Evolutionary conservation across 78 protist species (phyloP).

Genomic region (Planoprotostelium fungivorum): DNA sequence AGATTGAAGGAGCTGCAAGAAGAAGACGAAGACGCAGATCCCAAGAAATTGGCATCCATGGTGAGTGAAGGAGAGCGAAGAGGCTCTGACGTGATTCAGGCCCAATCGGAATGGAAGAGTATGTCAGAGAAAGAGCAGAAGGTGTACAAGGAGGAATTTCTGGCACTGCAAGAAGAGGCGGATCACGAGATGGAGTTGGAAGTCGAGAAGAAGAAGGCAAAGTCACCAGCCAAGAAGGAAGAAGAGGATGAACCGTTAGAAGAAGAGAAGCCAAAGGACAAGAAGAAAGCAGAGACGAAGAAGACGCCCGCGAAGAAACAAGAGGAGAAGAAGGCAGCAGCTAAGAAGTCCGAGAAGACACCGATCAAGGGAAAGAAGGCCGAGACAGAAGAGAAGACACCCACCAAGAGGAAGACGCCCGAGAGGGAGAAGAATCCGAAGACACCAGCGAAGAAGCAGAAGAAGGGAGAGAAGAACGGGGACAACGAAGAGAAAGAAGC

Average conservation of each 20-base stretch:
- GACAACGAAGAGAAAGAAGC: not conserved
- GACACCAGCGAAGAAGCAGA: too few relatives aligned
- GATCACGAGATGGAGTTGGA: not conserved
- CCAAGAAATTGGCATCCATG: too few relatives aligned
- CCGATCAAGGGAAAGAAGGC: not conserved
- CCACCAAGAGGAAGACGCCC: not conserved
- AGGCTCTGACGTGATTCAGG: too few relatives aligned
- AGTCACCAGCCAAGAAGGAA: not conserved
- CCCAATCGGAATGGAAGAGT: not conserved
- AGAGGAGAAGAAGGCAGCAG: not conserved
- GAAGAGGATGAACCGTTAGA: not conserved
- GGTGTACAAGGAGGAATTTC: not conserved
- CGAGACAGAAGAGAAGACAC: not conserved
- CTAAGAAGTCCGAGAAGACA: not conserved
- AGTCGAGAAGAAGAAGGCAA: not conserved
- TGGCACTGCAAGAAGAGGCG: not conserved
- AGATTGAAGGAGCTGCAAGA: not conserved
- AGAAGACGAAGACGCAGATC: not conserved
- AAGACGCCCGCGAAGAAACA: not conserved
- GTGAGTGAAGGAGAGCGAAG: too few relatives aligned
- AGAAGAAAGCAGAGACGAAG: not conserved
- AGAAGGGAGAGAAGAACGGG: not conserved
- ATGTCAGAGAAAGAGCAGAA: not conserved
- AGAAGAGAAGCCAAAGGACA: not conserved
- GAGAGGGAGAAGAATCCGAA: too few relatives aligned